phyloP scores from a whole-genome alignment of 768 basidiomycete species.

The Gloeostereum incarnatum region DNA sequence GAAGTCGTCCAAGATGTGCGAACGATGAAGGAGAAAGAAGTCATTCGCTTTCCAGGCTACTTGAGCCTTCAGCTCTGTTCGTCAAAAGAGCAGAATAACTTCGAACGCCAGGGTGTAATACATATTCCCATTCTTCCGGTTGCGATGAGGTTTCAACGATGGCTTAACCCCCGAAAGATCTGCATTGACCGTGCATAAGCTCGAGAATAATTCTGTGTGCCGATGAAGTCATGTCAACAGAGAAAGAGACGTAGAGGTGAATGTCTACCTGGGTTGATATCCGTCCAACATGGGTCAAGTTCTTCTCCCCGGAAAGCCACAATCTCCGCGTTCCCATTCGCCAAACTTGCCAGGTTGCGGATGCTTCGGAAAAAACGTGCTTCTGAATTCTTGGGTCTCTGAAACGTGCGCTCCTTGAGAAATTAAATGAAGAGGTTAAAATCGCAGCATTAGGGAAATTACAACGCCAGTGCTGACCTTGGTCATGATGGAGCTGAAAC shows the following conservation, averaged over 20 bases:
- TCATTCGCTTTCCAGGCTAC: too few species aligned
- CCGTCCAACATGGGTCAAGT: constrained; percentile 18
- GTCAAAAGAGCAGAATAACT: too few species aligned
- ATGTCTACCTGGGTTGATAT: constrained; percentile 17
- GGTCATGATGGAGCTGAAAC: constrained; percentile 32
- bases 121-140: too few species aligned
- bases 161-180: constrained; percentile 1
- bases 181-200: constrained; percentile 2
- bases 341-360: constrained; percentile 14
- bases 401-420: constrained; percentile 36
- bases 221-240: neutral
- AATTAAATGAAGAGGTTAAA: constrained; percentile 1
- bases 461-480: constrained; percentile 23
- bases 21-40: too few species aligned
- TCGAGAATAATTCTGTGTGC: constrained; percentile 1
- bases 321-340: constrained; percentile 12
- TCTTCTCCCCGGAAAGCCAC: constrained; percentile 18
- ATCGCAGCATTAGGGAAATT: neutral
- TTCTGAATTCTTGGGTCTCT: constrained; percentile 34
- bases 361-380: constrained; percentile 15
- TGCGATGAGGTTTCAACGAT: neutral
- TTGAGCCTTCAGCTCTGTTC: too few species aligned
- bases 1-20: too few species aligned
- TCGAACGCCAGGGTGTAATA: too few species aligned
- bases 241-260: neutral